A percentile compares a stretch with the other conserved stretches of the same genome.
These are phyloP conservation scores for Alopecurus myosuroides DNA, from an alignment of 176 grass and related monocot genomes.

Conservation along the genomic window DNA sequence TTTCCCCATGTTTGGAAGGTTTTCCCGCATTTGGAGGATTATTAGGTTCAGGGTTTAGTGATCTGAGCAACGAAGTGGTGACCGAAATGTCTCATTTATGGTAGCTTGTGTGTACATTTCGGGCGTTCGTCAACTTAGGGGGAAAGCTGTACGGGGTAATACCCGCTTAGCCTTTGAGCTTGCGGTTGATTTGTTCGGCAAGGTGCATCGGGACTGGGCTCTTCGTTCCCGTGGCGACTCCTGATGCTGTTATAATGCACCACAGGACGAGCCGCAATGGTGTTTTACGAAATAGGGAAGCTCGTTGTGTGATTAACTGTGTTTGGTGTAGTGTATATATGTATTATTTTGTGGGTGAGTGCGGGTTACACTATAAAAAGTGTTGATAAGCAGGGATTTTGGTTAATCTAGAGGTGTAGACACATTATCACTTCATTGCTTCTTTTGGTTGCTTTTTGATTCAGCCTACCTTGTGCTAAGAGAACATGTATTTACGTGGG, in stretches of 20 bases:
- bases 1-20: neutral
- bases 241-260: neutral
- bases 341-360: too few relatives aligned
- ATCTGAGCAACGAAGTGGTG: neutral
- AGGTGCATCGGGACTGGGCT: neutral
- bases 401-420: neutral
- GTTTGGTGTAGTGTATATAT: neutral
- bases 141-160: neutral
- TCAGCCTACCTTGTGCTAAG: neutral
- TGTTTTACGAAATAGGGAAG: neutral
- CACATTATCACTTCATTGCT: neutral
- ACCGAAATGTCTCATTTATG: neutral
- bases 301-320: neutral
- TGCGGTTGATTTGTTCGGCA: neutral
- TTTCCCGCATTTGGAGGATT: neutral
- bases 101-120: neutral
- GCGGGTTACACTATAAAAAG: neutral
- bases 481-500: neutral
- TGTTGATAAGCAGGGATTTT: neutral
- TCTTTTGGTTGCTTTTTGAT: neutral
- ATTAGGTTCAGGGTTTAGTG: conserved; percentile 33
- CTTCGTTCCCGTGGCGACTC: neutral
- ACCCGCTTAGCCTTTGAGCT: neutral
- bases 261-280: neutral
- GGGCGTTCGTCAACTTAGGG: neutral